Base-by-base conservation (phyloP, 305 asterid species). In the Stenogyne calaminthoides region DNA sequence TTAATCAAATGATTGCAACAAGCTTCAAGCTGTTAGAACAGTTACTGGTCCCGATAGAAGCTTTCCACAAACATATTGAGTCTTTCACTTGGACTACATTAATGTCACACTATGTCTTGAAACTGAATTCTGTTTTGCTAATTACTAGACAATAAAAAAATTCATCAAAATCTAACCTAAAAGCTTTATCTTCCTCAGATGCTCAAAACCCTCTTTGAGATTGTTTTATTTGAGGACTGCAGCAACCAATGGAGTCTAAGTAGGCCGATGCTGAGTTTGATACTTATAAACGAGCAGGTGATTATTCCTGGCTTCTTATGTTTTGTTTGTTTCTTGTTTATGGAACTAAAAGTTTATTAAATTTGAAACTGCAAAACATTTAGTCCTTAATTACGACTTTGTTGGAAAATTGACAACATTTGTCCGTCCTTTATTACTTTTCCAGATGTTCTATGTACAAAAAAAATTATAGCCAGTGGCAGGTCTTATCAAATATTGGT, bases 231-330 rank as follows among this genome's bases (percentile, higher is more conserved):
- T 69, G 99, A 94, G 87, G 99, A 94, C 84, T 85, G 89, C 83
- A 81, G 88, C 89, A 94, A 90, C 82, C 99, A 91, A 64, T 94
- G 98, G 99, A 91, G 97, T 83, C 90, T 94, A 62, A 91, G 98
- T 80, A 84, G 99, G 85, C 91, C 99, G 56, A 91, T 94, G 97
- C 81, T 94, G 87, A 86, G 99, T 84, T 85, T 94, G 87, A 88
- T 94, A 77, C 97, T 94, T 58, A 87, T 92, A 77, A 94, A 85
- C 61, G 94, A 90, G 80, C 96, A 95, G 99, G 99, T 94, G 46
- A 76, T 56, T 49, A 2, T 59, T 71, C 20, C 76, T 71, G 12
- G 51, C 70, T 71, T 6, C 42, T 61, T 42, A 27, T 34, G 39
- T 69, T 66, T 59, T 25, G 20, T 37, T 69, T 47, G 19, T 27